Conservation (phyloP, 2,329 filamentous ascomycete genomes). For the Aureobasidium uvarum region DNA sequence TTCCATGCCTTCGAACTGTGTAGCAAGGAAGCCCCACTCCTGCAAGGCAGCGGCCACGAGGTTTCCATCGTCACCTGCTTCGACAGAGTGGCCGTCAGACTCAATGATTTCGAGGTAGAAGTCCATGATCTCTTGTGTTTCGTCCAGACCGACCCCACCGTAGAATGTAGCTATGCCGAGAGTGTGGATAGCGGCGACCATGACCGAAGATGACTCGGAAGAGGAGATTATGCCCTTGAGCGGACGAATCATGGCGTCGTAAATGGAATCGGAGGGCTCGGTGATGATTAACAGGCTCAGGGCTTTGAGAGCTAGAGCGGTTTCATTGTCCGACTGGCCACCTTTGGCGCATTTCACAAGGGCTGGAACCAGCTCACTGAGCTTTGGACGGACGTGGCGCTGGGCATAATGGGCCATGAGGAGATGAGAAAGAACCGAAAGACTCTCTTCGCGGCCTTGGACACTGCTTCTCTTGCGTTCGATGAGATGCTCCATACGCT, state of each 20-base stretch:
- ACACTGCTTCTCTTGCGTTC: conserved; percentile 76
- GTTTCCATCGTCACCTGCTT: conserved; percentile 66
- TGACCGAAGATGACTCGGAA: conserved; percentile 62
- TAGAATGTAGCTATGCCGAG: conserved; percentile 72
- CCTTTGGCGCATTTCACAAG: conserved; percentile 69
- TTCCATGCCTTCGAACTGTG: conserved; percentile 71
- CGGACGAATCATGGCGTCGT: conserved; percentile 58
- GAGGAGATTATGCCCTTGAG: conserved; percentile 66
- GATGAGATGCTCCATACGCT: conserved; percentile 68
- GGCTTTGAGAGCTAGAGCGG: conserved; percentile 67
- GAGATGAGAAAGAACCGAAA: conserved; percentile 62
- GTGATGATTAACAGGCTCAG: conserved; percentile 69
- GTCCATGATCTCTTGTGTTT: conserved; percentile 67
- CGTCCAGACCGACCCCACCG: conserved; percentile 67
- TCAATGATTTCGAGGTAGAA: conserved; percentile 75
- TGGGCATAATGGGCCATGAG: conserved; percentile 67
- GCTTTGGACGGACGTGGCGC: conserved; percentile 58
- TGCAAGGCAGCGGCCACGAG: conserved; percentile 73
- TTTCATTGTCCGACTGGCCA: conserved; percentile 67
- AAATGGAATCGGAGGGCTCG: conserved; percentile 62
- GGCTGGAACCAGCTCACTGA: conserved; percentile 62
- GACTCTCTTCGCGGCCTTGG: conserved; percentile 64
- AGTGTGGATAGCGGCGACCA: conserved; percentile 69
- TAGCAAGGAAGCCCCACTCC: conserved; percentile 78
- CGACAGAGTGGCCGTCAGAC: conserved; percentile 71